Conservation (phyloP, 331 rosid genomes). For the Dryas integrifolia region DNA sequence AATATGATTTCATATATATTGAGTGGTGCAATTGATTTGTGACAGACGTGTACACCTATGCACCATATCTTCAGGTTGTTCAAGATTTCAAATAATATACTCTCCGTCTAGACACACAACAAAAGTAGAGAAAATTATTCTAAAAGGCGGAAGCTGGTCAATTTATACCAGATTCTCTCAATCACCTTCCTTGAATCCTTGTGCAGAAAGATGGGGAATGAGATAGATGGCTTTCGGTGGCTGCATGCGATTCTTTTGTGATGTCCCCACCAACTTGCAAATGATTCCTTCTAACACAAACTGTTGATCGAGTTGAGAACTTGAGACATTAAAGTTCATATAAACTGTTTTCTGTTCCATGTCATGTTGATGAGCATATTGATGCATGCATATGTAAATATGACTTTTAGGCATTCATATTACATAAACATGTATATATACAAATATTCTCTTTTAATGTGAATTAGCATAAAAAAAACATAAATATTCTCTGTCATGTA, state of each 20-base stretch:
- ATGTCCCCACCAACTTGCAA: constrained; percentile 61
- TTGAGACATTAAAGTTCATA: background rate
- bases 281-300: constrained; percentile 51
- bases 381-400: background rate
- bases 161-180: constrained; percentile 58
- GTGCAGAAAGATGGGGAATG: constrained; percentile 37
- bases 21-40: constrained; percentile 18
- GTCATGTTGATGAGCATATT: background rate
- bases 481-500: too few relatives aligned
- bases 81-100: constrained; percentile 14
- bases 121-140: constrained; percentile 36
- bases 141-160: constrained; percentile 32
- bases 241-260: constrained; percentile 41
- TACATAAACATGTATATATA: too few relatives aligned
- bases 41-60: constrained; percentile 35
- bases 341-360: constrained; percentile 3
- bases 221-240: constrained; percentile 55
- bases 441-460: too few relatives aligned
- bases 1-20: background rate
- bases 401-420: too few relatives aligned
- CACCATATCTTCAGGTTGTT: constrained; percentile 37
- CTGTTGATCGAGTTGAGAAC: background rate
- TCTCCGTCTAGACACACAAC: constrained; percentile 22
- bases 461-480: too few relatives aligned
- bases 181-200: constrained; percentile 53